Conservation (phyloP, 495 filamentous ascomycete genomes). For the Aspergillus leporis region DNA sequence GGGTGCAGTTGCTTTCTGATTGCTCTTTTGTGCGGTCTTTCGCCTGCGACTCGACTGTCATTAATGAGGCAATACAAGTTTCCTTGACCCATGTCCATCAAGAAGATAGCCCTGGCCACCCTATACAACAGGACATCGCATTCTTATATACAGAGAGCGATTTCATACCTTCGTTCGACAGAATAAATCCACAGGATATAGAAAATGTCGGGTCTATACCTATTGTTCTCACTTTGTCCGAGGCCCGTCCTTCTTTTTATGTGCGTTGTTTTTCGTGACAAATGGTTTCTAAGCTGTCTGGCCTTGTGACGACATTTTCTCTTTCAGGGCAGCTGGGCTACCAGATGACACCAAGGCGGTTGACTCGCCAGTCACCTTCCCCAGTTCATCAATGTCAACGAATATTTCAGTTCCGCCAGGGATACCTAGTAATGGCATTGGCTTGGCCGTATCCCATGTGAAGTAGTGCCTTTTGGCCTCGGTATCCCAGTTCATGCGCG, state of each 20-base stretch:
- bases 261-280: no score
- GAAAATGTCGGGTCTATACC: neutral
- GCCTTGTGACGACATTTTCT: no score
- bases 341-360: neutral
- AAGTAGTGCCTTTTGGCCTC: constrained; percentile 22
- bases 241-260: no score
- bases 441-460: constrained; percentile 28
- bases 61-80: neutral
- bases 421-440: constrained; percentile 12
- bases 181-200: neutral
- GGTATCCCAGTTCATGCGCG: constrained; percentile 31
- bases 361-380: constrained; percentile 1
- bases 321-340: no score
- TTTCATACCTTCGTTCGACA: neutral
- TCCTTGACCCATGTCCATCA: neutral
- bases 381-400: constrained; percentile 2
- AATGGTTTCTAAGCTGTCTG: no score
- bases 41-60: neutral
- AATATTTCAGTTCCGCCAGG: neutral
- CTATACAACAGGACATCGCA: neutral
- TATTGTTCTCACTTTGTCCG: neutral
- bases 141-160: neutral
- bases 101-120: neutral
- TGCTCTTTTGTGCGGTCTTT: neutral
- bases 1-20: neutral